phyloP scores from a whole-genome alignment of 176 grass and related monocot species.

The Poa pratensis region DNA sequence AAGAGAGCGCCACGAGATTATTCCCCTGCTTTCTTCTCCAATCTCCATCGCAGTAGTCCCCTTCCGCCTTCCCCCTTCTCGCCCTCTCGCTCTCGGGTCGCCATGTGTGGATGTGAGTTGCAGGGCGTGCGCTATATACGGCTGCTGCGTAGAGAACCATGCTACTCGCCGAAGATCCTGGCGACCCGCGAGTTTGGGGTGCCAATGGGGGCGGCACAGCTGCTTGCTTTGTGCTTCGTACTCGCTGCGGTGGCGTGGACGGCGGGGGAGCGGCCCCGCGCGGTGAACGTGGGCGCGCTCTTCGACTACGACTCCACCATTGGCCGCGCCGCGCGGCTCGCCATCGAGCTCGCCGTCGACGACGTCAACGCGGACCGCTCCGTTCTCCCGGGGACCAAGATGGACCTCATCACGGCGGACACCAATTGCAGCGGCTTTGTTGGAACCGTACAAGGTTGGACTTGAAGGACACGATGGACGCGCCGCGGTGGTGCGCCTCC shows the following conservation, averaged over 20 bases:
- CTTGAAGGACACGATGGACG: conserved; percentile 81
- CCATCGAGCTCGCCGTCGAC: conserved; percentile 71
- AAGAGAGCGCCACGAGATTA: neutral
- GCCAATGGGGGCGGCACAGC: conserved; percentile 31
- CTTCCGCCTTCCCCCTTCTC: neutral
- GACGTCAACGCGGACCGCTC: conserved; percentile 75
- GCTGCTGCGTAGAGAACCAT: neutral
- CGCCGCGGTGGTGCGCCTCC: conserved; percentile 78
- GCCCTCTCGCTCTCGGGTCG: neutral
- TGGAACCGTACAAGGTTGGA: conserved; percentile 66
- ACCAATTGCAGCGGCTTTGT: conserved; percentile 90
- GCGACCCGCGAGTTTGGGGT: neutral
- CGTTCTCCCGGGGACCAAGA: conserved; percentile 60
- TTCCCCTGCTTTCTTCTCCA: neutral
- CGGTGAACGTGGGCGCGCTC: conserved; percentile 61
- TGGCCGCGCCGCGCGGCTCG: conserved; percentile 67
- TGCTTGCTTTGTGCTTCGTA: neutral
- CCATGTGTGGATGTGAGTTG: neutral
- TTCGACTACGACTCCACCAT: conserved; percentile 77
- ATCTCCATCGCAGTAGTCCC: neutral
- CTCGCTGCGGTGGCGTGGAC: neutral
- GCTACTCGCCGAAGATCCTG: neutral
- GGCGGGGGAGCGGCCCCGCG: conserved; percentile 36
- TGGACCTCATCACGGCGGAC: conserved; percentile 62
- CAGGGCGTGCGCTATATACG: neutral